These are phyloP conservation scores for Aspergillus cejpii DNA, from an alignment of 2,329 filamentous ascomycete genomes.

Conservation along the genomic window DNA sequence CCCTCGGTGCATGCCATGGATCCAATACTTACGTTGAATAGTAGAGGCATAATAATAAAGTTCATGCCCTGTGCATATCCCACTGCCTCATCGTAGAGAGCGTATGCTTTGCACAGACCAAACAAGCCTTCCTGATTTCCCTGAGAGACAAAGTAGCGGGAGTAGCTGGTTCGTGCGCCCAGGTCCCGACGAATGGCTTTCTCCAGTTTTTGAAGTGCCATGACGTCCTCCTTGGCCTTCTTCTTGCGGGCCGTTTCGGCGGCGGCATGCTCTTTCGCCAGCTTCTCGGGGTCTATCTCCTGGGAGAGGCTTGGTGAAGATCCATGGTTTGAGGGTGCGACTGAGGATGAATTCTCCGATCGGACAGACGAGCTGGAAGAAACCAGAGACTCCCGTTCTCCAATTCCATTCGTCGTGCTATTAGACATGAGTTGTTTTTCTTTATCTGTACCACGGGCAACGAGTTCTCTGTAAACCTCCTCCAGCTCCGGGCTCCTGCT, in stretches of 20 bases:
- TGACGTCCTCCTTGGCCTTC: slow-evolving; percentile 70
- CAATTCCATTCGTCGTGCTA: slow-evolving; percentile 49
- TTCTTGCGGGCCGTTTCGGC: slow-evolving; percentile 64
- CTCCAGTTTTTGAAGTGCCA: slow-evolving; percentile 71
- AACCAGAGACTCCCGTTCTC: slow-evolving; percentile 57
- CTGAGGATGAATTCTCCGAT: slow-evolving; percentile 69
- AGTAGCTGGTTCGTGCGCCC: slow-evolving; percentile 89
- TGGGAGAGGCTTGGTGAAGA: slow-evolving; percentile 51
- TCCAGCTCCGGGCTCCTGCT: slow-evolving; percentile 92
- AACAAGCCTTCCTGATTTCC: slow-evolving; percentile 91
- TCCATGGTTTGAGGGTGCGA: slow-evolving; percentile 51
- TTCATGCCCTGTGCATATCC: slow-evolving; percentile 99
- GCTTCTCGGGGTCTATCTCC: slow-evolving; percentile 58
- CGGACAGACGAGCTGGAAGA: slow-evolving; percentile 82
- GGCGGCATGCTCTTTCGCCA: slow-evolving; percentile 58
- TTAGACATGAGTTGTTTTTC: slow-evolving; percentile 54
- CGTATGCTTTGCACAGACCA: slow-evolving; percentile 95
- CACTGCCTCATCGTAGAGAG: slow-evolving; percentile 86
- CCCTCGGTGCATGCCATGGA: not conserved
- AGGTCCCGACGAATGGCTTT: slow-evolving; percentile 87
- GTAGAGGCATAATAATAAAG: slow-evolving; percentile 89
- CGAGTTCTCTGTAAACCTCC: slow-evolving; percentile 73
- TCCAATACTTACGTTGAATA: slow-evolving; percentile 69
- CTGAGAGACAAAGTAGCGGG: slow-evolving; percentile 85
- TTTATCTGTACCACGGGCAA: slow-evolving; percentile 72